A percentile compares a stretch with the other conserved stretches of the same genome.
Conservation (phyloP, 2,329 filamentous ascomycete genomes). For the Sclerotinia sclerotiorum region DNA sequence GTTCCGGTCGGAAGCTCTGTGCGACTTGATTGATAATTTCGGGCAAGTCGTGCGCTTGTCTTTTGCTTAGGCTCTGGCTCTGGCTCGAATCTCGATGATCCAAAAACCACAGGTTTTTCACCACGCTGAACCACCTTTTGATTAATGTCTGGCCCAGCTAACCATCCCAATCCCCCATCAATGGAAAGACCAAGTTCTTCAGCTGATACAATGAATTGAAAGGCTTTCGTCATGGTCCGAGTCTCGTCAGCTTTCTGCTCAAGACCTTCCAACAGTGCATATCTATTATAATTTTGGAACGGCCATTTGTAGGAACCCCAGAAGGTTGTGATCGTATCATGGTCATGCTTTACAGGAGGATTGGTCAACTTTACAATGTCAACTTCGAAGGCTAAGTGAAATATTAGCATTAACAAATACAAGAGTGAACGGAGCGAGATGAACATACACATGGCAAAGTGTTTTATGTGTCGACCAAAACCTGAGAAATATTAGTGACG, state of each 20-base stretch:
- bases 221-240: slow-evolving; percentile 58
- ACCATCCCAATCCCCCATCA: slow-evolving; percentile 66
- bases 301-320: slow-evolving; percentile 69
- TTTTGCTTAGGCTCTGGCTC: slow-evolving; percentile 39
- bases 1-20: not conserved
- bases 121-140: slow-evolving; percentile 46
- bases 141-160: slow-evolving; percentile 60
- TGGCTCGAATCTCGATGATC: slow-evolving; percentile 41
- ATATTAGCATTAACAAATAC: slow-evolving; percentile 13
- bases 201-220: slow-evolving; percentile 55
- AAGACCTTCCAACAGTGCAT: slow-evolving; percentile 57
- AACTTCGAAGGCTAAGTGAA: slow-evolving; percentile 56
- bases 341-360: slow-evolving; percentile 57
- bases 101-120: slow-evolving; percentile 48
- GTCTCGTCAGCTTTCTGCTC: slow-evolving; percentile 65
- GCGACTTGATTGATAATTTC: not conserved
- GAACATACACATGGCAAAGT: slow-evolving; percentile 57
- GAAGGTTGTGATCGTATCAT: slow-evolving; percentile 55
- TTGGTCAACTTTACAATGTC: slow-evolving; percentile 51
- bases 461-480: slow-evolving; percentile 59
- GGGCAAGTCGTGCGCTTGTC: not conserved
- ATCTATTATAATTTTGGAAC: slow-evolving; percentile 57
- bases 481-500: slow-evolving; percentile 26
- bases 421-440: not conserved
- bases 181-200: slow-evolving; percentile 66